A percentile compares a stretch with the other conserved stretches of the same genome.
These are phyloP conservation scores for Metschnikowia baotianmanensis DNA, from an alignment of 805 yeast genomes.

Conservation along the genomic window DNA sequence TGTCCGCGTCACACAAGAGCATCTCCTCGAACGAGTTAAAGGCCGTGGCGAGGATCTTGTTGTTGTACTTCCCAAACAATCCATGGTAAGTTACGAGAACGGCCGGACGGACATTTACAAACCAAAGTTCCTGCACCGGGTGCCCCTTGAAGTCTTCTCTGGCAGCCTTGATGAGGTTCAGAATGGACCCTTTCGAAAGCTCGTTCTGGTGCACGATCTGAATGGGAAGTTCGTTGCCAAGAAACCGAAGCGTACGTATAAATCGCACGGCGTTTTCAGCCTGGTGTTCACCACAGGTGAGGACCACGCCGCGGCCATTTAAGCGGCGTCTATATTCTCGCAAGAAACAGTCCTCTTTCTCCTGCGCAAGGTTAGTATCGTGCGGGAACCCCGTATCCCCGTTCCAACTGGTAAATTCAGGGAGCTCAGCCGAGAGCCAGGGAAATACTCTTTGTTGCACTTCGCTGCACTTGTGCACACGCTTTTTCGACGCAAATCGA, in stretches of 20 bases:
- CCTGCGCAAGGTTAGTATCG: too few relatives aligned
- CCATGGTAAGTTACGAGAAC: conserved; percentile 17
- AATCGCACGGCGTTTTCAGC: too few relatives aligned
- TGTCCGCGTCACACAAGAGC: conserved; percentile 51
- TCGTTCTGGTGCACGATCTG: conserved; percentile 32
- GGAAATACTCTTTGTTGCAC: too few relatives aligned
- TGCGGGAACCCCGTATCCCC: too few relatives aligned
- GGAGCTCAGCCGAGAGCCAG: too few relatives aligned
- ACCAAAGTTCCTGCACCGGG: conserved; percentile 39
- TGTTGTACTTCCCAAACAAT: conserved; percentile 39
- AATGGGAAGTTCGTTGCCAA: conserved; percentile 36
- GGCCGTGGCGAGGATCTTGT: conserved; percentile 13
- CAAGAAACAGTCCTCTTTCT: too few relatives aligned
- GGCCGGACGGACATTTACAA: conserved; percentile 26
- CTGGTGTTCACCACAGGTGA: too few relatives aligned
- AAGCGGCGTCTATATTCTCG: too few relatives aligned
- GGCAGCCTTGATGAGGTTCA: conserved; percentile 6
- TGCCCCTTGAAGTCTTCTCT: conserved; percentile 7
- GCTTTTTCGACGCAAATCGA: too few relatives aligned
- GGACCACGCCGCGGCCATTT: too few relatives aligned
- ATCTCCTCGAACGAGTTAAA: conserved; percentile 14
- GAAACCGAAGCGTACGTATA: conserved; percentile 25
- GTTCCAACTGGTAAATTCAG: too few relatives aligned
- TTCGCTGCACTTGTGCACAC: too few relatives aligned
- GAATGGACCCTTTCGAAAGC: conserved; percentile 7